A percentile compares a stretch with the other conserved stretches of the same genome.
phyloP scores from a whole-genome alignment of 768 basidiomycete species.

The Boletellus emodensis region DNA sequence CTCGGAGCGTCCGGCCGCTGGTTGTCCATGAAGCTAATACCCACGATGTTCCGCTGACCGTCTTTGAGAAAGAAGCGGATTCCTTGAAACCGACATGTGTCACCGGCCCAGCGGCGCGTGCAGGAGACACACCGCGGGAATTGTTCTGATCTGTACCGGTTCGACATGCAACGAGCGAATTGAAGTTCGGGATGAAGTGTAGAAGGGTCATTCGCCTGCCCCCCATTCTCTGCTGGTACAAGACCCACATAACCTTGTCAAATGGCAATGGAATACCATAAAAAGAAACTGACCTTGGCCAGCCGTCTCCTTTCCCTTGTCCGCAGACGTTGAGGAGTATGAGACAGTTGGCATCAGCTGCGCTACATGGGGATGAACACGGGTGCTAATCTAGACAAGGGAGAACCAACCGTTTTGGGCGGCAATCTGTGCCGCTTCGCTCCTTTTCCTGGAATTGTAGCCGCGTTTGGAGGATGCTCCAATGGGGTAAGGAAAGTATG shows the following conservation, averaged over 20 bases:
- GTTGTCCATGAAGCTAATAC: conserved; percentile 66
- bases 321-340: conserved; percentile 34
- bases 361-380: conserved; percentile 30
- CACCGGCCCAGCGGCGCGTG: conserved; percentile 82
- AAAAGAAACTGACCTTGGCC: conserved; percentile 33
- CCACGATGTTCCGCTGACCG: conserved; percentile 51
- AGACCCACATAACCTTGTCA: conserved; percentile 27
- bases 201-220: conserved; percentile 26
- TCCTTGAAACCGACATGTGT: conserved; percentile 84
- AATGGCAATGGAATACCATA: background rate
- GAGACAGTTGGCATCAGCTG: conserved; percentile 45
- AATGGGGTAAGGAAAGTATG: conserved; percentile 12
- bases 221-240: conserved; percentile 29
- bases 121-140: conserved; percentile 83
- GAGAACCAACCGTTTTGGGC: conserved; percentile 54
- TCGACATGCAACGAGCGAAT: conserved; percentile 81
- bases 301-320: conserved; percentile 46
- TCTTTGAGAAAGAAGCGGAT: conserved; percentile 76
- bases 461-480: conserved; percentile 55
- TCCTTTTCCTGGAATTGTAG: conserved; percentile 69
- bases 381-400: conserved; percentile 8
- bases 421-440: conserved; percentile 60
- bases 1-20: conserved; percentile 53
- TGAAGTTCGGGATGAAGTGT: conserved; percentile 64
- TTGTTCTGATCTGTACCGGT: conserved; percentile 63